These are phyloP conservation scores for Metahyphopichia silvanorum DNA, from an alignment of 805 yeast species.

Conservation along the genomic window DNA sequence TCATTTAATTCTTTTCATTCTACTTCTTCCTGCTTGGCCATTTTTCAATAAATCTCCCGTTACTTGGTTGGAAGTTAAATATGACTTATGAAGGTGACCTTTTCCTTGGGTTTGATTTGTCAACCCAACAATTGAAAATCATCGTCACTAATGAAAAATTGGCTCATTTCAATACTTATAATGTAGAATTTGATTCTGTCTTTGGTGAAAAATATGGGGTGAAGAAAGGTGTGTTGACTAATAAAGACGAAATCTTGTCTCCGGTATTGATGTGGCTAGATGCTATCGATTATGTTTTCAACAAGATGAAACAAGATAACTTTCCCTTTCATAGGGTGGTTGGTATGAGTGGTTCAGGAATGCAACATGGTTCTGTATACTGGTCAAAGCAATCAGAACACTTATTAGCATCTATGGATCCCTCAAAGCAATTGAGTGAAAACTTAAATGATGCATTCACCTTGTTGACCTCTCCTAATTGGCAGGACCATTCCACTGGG, in stretches of 20 bases:
- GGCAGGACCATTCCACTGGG: conserved; percentile 93
- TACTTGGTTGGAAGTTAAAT: conserved; percentile 42
- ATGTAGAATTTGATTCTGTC: conserved; percentile 71
- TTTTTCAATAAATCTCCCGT: conserved; percentile 48
- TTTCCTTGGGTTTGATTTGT: conserved; percentile 76
- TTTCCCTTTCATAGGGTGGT: conserved; percentile 60
- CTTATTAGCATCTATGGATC: conserved; percentile 36
- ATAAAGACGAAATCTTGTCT: conserved; percentile 57
- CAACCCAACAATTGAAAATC: conserved; percentile 86
- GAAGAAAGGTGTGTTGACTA: conserved; percentile 62
- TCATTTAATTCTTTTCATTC: conserved; percentile 24
- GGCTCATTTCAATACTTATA: conserved; percentile 51
- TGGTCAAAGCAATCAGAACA: conserved; percentile 56
- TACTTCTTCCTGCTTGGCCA: conserved; percentile 59
- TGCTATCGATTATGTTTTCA: conserved; percentile 65
- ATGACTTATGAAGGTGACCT: conserved; percentile 17
- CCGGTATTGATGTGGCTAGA: conserved; percentile 93
- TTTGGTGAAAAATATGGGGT: conserved; percentile 57
- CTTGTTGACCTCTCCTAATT: conserved; percentile 71
- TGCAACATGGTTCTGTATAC: conserved; percentile 88
- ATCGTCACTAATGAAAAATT: conserved; percentile 58
- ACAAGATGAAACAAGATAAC: conserved; percentile 42
- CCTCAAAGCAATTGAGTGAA: conserved; percentile 32
- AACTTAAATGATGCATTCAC: conserved; percentile 57
- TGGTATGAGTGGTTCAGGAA: conserved; percentile 82